A percentile compares a stretch with the other conserved stretches of the same genome.
These are phyloP conservation scores for Verbascum thapsus DNA, from an alignment of 257 asterid genomes.

Conservation along the genomic window DNA sequence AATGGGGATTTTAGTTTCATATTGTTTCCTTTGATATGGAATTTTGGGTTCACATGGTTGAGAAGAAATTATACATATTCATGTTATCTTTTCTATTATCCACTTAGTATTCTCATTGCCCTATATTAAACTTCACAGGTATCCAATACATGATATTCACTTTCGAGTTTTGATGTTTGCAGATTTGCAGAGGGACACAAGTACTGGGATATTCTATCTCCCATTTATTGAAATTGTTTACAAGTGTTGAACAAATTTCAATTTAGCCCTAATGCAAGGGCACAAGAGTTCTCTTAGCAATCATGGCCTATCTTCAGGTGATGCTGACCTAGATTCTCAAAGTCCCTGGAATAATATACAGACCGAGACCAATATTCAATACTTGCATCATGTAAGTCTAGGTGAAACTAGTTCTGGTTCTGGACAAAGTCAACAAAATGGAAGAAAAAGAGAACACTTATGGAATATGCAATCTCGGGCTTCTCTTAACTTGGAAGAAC, in stretches of 20 bases:
- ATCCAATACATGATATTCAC: constrained; percentile 9
- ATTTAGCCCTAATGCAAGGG: constrained; percentile 76
- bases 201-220: constrained; percentile 24
- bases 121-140: constrained; percentile 5
- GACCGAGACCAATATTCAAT: constrained; percentile 39
- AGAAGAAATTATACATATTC: too few relatives aligned
- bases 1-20: too few relatives aligned
- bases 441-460: constrained; percentile 46
- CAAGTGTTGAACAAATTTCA: constrained; percentile 26
- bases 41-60: too few relatives aligned
- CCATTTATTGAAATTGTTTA: constrained; percentile 19
- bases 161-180: constrained; percentile 37
- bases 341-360: constrained; percentile 62
- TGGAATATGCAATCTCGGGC: constrained; percentile 45
- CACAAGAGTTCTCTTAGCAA: constrained; percentile 63
- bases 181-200: constrained; percentile 46
- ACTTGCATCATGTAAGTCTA: constrained; percentile 43
- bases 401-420: constrained; percentile 68
- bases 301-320: constrained; percentile 62
- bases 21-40: too few relatives aligned
- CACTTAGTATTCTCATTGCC: background rate
- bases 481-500: constrained; percentile 38
- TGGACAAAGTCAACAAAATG: constrained; percentile 45
- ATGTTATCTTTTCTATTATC: too few relatives aligned
- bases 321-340: constrained; percentile 63